A percentile compares a stretch with the other conserved stretches of the same genome.
Evolutionary conservation across 768 basidiomycete genomes (phyloP).

Genomic region (Cyclocybe aegerita): DNA sequence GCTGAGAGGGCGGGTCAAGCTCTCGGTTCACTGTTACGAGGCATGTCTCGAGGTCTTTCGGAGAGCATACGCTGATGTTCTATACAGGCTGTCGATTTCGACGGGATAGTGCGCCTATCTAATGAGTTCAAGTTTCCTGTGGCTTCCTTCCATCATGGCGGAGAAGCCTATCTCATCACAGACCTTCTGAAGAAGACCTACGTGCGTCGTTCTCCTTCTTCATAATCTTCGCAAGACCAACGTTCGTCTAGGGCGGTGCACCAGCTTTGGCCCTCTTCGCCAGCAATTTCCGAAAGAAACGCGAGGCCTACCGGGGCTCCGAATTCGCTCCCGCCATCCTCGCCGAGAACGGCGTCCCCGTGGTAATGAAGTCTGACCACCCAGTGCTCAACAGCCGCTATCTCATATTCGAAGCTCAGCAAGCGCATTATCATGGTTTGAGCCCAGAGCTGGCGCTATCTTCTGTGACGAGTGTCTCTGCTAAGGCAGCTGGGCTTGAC

Average conservation of each 20-base stretch:
- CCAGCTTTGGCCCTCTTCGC: conserved; percentile 79
- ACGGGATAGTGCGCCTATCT: conserved; percentile 63
- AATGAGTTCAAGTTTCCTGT: conserved; percentile 82
- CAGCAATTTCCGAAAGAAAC: conserved; percentile 50
- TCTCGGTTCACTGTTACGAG: conserved; percentile 46
- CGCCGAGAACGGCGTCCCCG: conserved; percentile 59
- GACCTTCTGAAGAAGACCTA: conserved; percentile 70
- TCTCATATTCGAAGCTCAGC: conserved; percentile 70
- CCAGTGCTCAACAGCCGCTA: conserved; percentile 62
- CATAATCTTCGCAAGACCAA: neutral
- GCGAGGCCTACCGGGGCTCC: conserved; percentile 66
- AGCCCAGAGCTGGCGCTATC: conserved; percentile 55
- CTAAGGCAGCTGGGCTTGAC: conserved; percentile 59
- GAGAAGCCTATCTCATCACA: conserved; percentile 81
- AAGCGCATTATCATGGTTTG: conserved; percentile 67
- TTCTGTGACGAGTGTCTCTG: conserved; percentile 66
- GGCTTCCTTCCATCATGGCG: conserved; percentile 77
- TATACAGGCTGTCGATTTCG: conserved; percentile 62
- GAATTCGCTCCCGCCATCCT: conserved; percentile 73
- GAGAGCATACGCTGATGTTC: neutral
- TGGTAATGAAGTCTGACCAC: conserved; percentile 75
- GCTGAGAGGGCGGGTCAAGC: conserved; percentile 70
- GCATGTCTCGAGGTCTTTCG: conserved; percentile 11
- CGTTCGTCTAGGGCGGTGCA: conserved; percentile 34
- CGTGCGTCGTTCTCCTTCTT: conserved; percentile 30